Percentiles rank a stretch among this genome's conserved stretches.
These are phyloP conservation scores for Inonotus hispidus DNA, from an alignment of 1,284 basidiomycete genomes.

Conservation along the genomic window DNA sequence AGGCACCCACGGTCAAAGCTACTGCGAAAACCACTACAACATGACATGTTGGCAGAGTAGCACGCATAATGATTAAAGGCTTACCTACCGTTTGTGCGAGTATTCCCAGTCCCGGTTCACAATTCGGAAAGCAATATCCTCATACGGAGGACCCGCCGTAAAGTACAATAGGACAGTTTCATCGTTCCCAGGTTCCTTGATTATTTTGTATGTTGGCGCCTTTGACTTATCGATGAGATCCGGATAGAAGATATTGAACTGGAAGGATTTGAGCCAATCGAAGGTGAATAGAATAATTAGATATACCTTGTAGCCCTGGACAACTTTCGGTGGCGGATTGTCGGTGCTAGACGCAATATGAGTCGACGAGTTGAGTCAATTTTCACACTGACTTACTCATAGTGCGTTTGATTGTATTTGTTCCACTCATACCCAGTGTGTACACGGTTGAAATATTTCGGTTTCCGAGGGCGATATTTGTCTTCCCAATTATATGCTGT, in stretches of 20 bases:
- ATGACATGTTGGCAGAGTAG: constrained; percentile 14
- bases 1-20: constrained; percentile 84
- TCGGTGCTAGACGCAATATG: constrained; percentile 57
- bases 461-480: constrained; percentile 97
- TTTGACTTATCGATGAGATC: constrained; percentile 96
- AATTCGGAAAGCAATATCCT: constrained; percentile 98
- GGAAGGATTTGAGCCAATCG: constrained; percentile 12
- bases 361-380: not conserved
- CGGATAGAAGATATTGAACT: constrained; percentile 95
- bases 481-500: constrained; percentile 97
- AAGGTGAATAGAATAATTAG: constrained; percentile 20
- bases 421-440: constrained; percentile 99
- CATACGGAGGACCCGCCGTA: constrained; percentile 96
- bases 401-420: constrained; percentile 98
- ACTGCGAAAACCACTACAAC: constrained; percentile 69
- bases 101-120: constrained; percentile 99
- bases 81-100: constrained; percentile 81
- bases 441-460: constrained; percentile 97
- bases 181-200: constrained; percentile 88
- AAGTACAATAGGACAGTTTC: constrained; percentile 94
- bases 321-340: constrained; percentile 95
- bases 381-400: constrained; percentile 69
- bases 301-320: constrained; percentile 93
- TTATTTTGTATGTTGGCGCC: constrained; percentile 91
- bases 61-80: not conserved